phyloP scores from a whole-genome alignment of 2,329 filamentous ascomycete genomes.

The Taxawa tesnikishii region DNA sequence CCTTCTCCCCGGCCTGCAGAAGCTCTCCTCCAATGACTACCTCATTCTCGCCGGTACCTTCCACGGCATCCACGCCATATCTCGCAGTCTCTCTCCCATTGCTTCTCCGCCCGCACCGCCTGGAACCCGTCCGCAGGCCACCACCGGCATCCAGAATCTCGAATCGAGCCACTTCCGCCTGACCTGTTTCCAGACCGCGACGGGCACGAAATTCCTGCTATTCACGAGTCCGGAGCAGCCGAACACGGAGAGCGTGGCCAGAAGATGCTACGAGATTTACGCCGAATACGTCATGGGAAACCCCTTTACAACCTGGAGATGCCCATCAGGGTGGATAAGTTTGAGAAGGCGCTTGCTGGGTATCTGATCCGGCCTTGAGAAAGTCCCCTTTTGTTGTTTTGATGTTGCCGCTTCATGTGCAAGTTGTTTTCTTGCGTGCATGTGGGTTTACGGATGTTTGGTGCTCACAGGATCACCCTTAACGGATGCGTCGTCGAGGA shows the following conservation, averaged over 20 bases:
- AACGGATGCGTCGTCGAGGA: too few relatives aligned
- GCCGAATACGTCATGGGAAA: constrained; percentile 99
- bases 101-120: constrained; percentile 19
- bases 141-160: constrained; percentile 78
- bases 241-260: constrained; percentile 73
- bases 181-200: constrained; percentile 91
- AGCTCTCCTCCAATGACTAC: constrained; percentile 90
- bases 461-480: too few relatives aligned
- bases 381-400: too few relatives aligned
- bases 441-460: too few relatives aligned
- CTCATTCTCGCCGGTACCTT: constrained; percentile 95
- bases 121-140: constrained; percentile 23
- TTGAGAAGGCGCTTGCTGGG: constrained; percentile 53
- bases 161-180: constrained; percentile 91
- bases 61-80: constrained; percentile 65
- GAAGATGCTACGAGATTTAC: constrained; percentile 86
- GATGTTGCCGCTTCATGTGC: too few relatives aligned
- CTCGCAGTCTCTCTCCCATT: constrained; percentile 35
- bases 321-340: constrained; percentile 90
- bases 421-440: too few relatives aligned
- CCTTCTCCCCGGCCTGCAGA: constrained; percentile 81
- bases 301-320: constrained; percentile 98
- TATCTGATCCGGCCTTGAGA: constrained; percentile 21
- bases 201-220: constrained; percentile 87
- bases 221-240: constrained; percentile 86